Evolutionary conservation across 2,329 filamentous ascomycete species (phyloP), one percentile per base, ranked within the genome.

Genomic region (Pseudogymnoascus verrucosus): DNA sequence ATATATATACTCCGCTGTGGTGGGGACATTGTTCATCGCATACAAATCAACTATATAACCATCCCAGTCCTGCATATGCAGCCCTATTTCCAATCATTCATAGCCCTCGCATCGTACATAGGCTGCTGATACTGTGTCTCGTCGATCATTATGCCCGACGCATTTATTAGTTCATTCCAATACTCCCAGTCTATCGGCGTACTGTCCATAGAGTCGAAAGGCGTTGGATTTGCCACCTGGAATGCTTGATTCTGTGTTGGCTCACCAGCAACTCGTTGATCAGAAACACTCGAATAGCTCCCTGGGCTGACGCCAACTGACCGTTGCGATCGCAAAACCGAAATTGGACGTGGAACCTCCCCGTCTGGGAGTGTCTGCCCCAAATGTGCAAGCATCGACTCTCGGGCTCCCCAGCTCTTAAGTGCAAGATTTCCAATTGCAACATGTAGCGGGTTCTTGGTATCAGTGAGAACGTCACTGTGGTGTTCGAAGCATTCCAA

Each of bases 131-230:
- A 57, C 26, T 57, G 51, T 19, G 51, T 34, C 10, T 57, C 51
- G 14, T 57, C 51, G n/a, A 57, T 57, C 28, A 57, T 34, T 10
- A 57, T n/a, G 51, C 51, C 51, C 10, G 51, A 57, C 1, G 51
- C 70, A 65, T 72, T 69, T 65, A 72, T 67, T 37, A 73, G 63
- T 2, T 68, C 68, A 39, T 72, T 68, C 71, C 71, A 73, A 54
- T 73, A 72, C 31, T 69, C 68, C 71, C 71, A 73, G 34, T 73
- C 70, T 23, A 70, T 63, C 0, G 68, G 66, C 2, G 65, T 68
- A 2, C 69, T 67, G 36, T 39, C 39, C 5, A 31, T 34, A 11
- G 40, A 12, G 37, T 70, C 70, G 5, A 69, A 64, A 63, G 68
- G 67, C 11, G 61, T 66, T 28, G 65, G 64, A 61, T 69, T 62